Evolutionary conservation across 2,329 filamentous ascomycete species (phyloP), one percentile per base, ranked within the genome.

Genomic region (Lachnellula subtilissima): DNA sequence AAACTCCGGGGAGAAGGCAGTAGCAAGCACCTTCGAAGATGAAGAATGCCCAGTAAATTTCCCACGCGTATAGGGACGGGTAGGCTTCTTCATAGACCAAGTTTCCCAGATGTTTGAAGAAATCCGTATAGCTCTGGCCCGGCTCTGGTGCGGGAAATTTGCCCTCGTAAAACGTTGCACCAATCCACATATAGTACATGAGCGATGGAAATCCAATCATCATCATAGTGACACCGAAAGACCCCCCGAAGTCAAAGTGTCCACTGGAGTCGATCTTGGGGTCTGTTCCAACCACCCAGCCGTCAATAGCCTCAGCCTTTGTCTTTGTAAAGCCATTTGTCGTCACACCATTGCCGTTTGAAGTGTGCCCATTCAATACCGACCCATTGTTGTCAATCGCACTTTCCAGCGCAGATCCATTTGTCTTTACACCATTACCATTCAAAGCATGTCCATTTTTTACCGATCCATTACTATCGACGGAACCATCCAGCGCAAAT

Each of bases 151-250:
- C 75, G 15, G 94, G 94, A 51, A 95, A 78, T 61, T 88, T 85
- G 65, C 93, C 93, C 70, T 91, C 78, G 75, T 97, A 99, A 76
- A 93, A 96, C 50, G 87, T 92, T 36, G 93, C 89, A 50, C 94
- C 94, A 72, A 96, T 86, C 92, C 92, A 97, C 92, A 99, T 96
- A 76, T 97, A 97, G 82, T 90, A 97, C 93, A 97, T 97, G 66
- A 99, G 81, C 39, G 86, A 60, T n/a, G 94, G 94, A 74, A 97
- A 99, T 47, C 88, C 84, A 60, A 91, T 80, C 91, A 97, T 97
- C 83, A 97, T 91, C 64, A 82, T 77, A 15, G 82, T 74, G 43
- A 92, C 87, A 54, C 94, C 93, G n/a, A 81, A 70, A 3, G 89
- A 86, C 56, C 94, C 94, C 61, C 93, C 93, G 70, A 97, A 99